Base-by-base conservation (phyloP, 2,329 filamentous ascomycete genomes). In the Escovopsis weberi region DNA sequence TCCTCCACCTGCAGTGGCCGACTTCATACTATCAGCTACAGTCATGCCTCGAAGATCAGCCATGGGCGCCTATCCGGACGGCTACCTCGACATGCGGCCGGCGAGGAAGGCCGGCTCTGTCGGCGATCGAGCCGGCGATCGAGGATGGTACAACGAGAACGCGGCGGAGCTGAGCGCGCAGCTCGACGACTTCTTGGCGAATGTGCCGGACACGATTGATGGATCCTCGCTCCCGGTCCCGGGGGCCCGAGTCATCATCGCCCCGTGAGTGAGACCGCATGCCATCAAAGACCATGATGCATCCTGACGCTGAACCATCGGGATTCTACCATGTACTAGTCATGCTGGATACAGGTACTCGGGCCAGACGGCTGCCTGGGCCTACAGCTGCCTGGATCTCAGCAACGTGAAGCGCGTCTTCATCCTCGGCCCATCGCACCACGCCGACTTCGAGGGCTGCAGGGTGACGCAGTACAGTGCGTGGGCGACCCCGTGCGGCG, bases 261-360 rank as follows among this genome's bases (percentile, higher is more conserved):
- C 87, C 47, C 91, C 91, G 89, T 95, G 74, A 69, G 82, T 67
- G n/a, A 36, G 8, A 37, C 19, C 10, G 28, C 6, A 30, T 30
- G 28, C 28, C 28, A 4, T n/a, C 12, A 19, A 15, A 15, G 15
- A 10, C 9, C 11, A 12, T 6, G 26, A 19, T 40, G 12, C 15
- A 15, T 32, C 9, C 6, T 15, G 26, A 15, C 32, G 26, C 6
- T 15, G 26, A 8, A 8, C 30, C n/a, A 26, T 28, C 12, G 28
- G 6, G 9, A 10, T 30, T 36, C 4, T 11, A 10, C 26, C 33
- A 12, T 26, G 15, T 1, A 15, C 11, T 51, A 95, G 89, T 47
- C 91, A 98, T 61, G 91, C 91, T 46, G 91, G 91, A 47, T 98
- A 94, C 65, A 68, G 75, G 2, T 96, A 89, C 68, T 98, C 91